Evolutionary conservation across 2,329 filamentous ascomycete genomes (phyloP), one percentile per base, ranked within the genome.

Genomic region (Epichloe elymi): DNA sequence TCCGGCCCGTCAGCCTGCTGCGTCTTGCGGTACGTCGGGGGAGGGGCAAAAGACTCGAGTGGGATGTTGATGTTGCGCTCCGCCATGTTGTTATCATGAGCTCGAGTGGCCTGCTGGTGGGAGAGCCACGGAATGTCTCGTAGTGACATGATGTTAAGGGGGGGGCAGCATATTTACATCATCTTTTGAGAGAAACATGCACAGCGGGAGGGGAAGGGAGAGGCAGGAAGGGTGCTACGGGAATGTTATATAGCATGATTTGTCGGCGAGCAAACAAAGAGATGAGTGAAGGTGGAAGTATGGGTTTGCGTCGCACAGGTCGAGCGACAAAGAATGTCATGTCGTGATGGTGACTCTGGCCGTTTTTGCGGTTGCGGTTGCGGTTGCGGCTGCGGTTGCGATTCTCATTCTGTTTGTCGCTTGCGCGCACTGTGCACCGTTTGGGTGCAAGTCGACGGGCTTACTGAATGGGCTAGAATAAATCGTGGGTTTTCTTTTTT

Each of bases 271-370:
- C 39, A 49, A 49, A 36, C 48, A 43, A 36, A 42, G 26, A n/a
- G 17, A 26, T 20, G 39, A 37, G 39, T 26, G 20, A 49, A 49
- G 6, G 23, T 12, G 26, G 17, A 48, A n/a, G 11, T 1, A 43
- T 11, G 20, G 23, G 51, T 53, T 53, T 53, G 51, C 43, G 51
- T 53, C 26, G 46, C 47, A 53, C 51, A 39, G 7, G 11, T 11
- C 26, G 26, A 30, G 26, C 26, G 26, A 11, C 26, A 30, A 30
- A 30, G 26, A 10, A 30, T 11, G 26, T 8, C 26, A 30, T 11
- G 26, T 30, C 26, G 26, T 30, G 26, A 30, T 30, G 10, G 26
- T 11, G 26, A 30, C 26, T 30, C 1, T 30, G 3, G 26, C 26
- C 26, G 26, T 30, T 30, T 30, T 8, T 26, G 26, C 26, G 26